Conservation (phyloP, 2,329 filamentous ascomycete species). For the Scytalidium lignicola region DNA sequence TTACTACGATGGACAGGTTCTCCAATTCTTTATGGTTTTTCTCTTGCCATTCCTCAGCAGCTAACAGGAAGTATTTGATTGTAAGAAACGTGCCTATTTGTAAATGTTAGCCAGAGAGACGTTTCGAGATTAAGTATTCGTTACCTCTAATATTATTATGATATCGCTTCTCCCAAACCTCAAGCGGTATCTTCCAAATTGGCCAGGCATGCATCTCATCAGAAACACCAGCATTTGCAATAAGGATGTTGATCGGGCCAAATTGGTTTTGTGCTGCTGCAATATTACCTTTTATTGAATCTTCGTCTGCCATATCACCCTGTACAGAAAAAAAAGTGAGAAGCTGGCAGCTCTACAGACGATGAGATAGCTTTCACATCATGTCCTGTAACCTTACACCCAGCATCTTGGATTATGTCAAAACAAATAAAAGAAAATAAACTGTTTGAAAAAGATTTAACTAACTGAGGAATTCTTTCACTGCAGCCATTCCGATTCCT, state of each 20-base stretch:
- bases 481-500: constrained; percentile 44
- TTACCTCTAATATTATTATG: constrained; percentile 37
- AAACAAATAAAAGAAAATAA: neutral
- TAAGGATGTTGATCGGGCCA: constrained; percentile 46
- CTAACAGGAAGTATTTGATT: constrained; percentile 49
- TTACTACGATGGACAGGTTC: constrained; percentile 48
- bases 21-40: constrained; percentile 33
- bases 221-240: constrained; percentile 47
- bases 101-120: too few species aligned
- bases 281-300: constrained; percentile 36
- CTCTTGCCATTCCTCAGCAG: constrained; percentile 34
- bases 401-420: constrained; percentile 34
- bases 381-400: constrained; percentile 49
- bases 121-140: too few species aligned
- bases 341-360: constrained; percentile 21
- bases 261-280: constrained; percentile 36
- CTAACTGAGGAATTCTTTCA: constrained; percentile 47
- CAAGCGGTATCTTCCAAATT: constrained; percentile 47
- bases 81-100: constrained; percentile 43
- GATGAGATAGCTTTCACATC: constrained; percentile 34
- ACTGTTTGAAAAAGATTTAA: constrained; percentile 1
- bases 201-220: constrained; percentile 42
- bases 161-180: constrained; percentile 48
- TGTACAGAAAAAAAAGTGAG: constrained; percentile 35
- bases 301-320: constrained; percentile 44